Evolutionary conservation across 371 early-diverging fungal species (phyloP).

Genomic region (Mortierella polycephala): DNA sequence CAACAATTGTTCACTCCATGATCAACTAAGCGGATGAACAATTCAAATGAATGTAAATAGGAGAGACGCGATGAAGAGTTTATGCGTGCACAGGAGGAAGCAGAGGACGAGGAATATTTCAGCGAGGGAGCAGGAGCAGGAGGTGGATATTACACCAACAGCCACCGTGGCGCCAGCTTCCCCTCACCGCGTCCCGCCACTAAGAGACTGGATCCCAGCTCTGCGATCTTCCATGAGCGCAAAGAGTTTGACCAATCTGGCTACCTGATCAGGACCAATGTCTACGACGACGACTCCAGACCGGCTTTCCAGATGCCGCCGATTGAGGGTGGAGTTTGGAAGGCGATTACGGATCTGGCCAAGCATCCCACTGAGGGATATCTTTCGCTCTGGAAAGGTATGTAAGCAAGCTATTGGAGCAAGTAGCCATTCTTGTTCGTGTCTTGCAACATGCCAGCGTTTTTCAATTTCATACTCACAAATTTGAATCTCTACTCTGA

Average conservation of each 20-base stretch:
- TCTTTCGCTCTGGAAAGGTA: constrained; percentile 74
- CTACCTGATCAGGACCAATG: constrained; percentile 66
- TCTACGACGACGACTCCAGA: constrained; percentile 67
- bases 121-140: constrained; percentile 22
- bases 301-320: constrained; percentile 72
- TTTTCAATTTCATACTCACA: not conserved
- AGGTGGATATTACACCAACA: constrained; percentile 33
- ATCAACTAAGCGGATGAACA: not conserved
- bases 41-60: constrained; percentile 8
- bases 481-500: not conserved
- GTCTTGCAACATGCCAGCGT: not conserved
- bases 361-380: constrained; percentile 75
- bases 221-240: constrained; percentile 40
- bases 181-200: constrained; percentile 28
- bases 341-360: constrained; percentile 60
- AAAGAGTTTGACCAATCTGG: constrained; percentile 63
- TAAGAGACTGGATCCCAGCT: constrained; percentile 44
- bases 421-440: too few relatives aligned
- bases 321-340: constrained; percentile 67
- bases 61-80: constrained; percentile 48
- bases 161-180: constrained; percentile 41
- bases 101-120: constrained; percentile 40
- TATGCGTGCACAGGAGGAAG: constrained; percentile 40
- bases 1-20: too few relatives aligned
- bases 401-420: not conserved